Conservation (phyloP, 179 eudicot genomes). For the Beta corolliflora region DNA sequence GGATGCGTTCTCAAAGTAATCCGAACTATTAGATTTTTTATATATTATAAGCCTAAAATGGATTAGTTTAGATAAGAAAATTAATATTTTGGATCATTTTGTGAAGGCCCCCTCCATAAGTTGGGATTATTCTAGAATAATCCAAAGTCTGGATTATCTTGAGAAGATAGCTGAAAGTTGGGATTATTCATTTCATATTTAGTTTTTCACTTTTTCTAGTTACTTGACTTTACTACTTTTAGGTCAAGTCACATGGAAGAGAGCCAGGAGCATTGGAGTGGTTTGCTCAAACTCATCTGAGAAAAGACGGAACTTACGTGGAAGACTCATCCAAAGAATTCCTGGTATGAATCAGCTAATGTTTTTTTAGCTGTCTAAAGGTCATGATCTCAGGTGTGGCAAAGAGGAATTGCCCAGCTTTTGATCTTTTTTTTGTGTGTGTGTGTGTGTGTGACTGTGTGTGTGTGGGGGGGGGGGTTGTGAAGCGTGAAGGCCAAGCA, state of each 20-base stretch:
- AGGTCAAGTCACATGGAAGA: conserved; percentile 37
- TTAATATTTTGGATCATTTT: no score
- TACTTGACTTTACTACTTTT: conserved; percentile 8
- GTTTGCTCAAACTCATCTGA: conserved; percentile 40
- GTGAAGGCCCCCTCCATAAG: no score
- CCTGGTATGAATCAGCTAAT: conserved; percentile 28
- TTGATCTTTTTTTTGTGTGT: background rate
- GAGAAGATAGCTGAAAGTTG: no score
- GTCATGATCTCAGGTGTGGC: background rate
- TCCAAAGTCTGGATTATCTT: no score
- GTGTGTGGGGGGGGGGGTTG: no score
- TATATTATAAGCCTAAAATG: no score
- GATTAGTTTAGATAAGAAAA: no score
- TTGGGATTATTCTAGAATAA: no score
- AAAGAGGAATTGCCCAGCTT: background rate
- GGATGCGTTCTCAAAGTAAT: no score
- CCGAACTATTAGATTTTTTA: no score
- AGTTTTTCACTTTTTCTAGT: background rate
- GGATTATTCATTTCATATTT: background rate
- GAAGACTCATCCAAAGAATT: conserved; percentile 37
- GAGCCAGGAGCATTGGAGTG: conserved; percentile 48
- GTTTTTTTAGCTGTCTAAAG: background rate
- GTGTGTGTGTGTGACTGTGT: background rate
- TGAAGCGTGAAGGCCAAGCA: no score
- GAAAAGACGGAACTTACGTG: conserved; percentile 38